Conservation (phyloP, 768 basidiomycete species). For the Termitomyces sp. region DNA sequence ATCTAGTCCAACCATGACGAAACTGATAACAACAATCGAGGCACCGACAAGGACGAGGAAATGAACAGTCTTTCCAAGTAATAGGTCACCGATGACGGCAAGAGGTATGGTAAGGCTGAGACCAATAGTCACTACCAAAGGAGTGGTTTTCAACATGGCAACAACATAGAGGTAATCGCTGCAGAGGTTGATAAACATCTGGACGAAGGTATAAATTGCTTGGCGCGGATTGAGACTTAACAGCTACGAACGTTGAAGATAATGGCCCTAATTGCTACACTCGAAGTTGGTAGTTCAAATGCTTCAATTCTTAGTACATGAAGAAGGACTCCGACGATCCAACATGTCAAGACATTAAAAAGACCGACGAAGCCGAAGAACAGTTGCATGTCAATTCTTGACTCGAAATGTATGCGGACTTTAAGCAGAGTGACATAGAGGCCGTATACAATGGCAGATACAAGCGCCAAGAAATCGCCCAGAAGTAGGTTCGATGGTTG, state of each 20-base stretch:
- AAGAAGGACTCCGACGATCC: conserved; percentile 67
- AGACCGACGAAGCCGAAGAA: conserved; percentile 87
- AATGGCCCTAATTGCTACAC: conserved; percentile 26
- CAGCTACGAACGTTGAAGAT: conserved; percentile 31
- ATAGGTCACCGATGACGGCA: conserved; percentile 78
- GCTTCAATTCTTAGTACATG: conserved; percentile 61
- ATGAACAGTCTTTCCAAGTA: conserved; percentile 53
- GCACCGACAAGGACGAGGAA: conserved; percentile 70
- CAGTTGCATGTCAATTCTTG: conserved; percentile 78
- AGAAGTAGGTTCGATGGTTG: conserved; percentile 34
- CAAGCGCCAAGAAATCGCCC: conserved; percentile 79
- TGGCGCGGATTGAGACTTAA: background rate
- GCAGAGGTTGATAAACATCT: conserved; percentile 82
- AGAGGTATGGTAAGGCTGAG: conserved; percentile 91
- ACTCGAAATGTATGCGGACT: conserved; percentile 68
- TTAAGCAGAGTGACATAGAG: conserved; percentile 79
- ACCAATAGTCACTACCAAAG: conserved; percentile 88
- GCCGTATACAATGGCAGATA: conserved; percentile 76
- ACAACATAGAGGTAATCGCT: conserved; percentile 85
- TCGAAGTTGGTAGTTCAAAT: conserved; percentile 54
- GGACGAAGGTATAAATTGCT: background rate
- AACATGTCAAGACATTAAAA: conserved; percentile 63
- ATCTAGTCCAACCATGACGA: conserved; percentile 67
- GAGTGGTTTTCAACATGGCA: conserved; percentile 96
- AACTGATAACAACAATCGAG: conserved; percentile 67